A percentile compares a stretch with the other conserved stretches of the same genome.
Evolutionary conservation across 305 asterid species (phyloP).

Genomic region (Solanum chacoense): DNA sequence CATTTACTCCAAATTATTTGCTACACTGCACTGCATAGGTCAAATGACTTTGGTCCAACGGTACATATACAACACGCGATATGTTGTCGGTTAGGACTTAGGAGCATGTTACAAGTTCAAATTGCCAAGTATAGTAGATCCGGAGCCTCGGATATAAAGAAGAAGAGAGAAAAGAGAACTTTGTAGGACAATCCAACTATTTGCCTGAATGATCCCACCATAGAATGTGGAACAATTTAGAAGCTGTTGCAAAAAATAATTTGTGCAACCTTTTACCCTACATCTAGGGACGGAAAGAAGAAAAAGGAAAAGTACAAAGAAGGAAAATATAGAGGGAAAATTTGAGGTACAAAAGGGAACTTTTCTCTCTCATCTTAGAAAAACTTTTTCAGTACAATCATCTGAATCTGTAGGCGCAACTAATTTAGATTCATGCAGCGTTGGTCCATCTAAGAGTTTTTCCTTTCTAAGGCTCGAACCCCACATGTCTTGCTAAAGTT

Average conservation of each 20-base stretch:
- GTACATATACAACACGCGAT: not conserved
- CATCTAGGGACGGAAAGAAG: not conserved
- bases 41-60: not conserved
- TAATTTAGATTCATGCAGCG: not conserved
- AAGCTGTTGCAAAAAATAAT: not conserved
- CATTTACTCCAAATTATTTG: not conserved
- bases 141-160: not conserved
- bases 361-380: not conserved
- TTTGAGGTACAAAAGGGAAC: not conserved
- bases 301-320: not conserved
- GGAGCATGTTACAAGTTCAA: not conserved
- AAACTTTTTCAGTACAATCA: not conserved
- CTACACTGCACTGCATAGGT: not conserved
- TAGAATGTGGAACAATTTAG: not conserved
- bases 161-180: not conserved
- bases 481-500: not conserved
- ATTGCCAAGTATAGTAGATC: not conserved
- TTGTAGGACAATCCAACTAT: not conserved
- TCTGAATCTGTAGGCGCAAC: not conserved
- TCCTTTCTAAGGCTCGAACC: not conserved
- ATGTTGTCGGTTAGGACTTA: not conserved
- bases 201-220: not conserved
- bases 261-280: not conserved
- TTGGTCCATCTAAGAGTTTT: not conserved
- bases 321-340: not conserved